Evolutionary conservation across 176 grass and related monocot species (phyloP).

Genomic region (Raddia guianensis): DNA sequence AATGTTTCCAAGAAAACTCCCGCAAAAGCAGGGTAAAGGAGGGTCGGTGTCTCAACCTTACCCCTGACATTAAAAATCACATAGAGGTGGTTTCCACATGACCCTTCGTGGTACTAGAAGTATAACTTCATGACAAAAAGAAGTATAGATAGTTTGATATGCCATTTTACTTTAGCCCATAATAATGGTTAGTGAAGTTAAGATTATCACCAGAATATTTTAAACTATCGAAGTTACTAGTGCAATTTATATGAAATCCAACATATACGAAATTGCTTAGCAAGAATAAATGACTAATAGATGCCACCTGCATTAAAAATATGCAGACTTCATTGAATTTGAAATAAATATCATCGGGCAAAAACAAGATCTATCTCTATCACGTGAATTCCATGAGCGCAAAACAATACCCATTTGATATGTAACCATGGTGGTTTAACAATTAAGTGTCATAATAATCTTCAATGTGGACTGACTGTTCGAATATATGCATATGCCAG

Average conservation of each 20-base stretch:
- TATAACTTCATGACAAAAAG: too few relatives aligned
- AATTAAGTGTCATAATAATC: conserved; percentile 2
- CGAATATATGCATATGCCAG: conserved; percentile 25
- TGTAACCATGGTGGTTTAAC: conserved; percentile 33
- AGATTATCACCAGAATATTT: neutral
- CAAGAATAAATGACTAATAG: neutral
- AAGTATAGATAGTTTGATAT: too few relatives aligned
- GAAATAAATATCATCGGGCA: conserved; percentile 1
- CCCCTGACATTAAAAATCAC: too few relatives aligned
- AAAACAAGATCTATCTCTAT: conserved; percentile 15
- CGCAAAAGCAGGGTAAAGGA: too few relatives aligned
- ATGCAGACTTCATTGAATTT: conserved; percentile 1
- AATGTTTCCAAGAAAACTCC: too few relatives aligned
- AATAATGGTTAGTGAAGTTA: neutral
- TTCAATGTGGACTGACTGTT: neutral
- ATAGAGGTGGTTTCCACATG: too few relatives aligned
- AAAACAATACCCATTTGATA: conserved; percentile 12
- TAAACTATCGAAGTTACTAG: neutral
- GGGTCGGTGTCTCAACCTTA: too few relatives aligned
- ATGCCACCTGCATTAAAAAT: neutral
- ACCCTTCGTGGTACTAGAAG: too few relatives aligned
- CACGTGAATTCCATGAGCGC: conserved; percentile 2
- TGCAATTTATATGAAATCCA: conserved; percentile 17
- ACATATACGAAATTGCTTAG: conserved; percentile 3
- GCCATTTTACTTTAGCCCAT: too few relatives aligned